Percentiles rank a stretch among this genome's conserved stretches.
Evolutionary conservation across 805 yeast genomes (phyloP).

Genomic region (Yamadazyma akitaensis): DNA sequence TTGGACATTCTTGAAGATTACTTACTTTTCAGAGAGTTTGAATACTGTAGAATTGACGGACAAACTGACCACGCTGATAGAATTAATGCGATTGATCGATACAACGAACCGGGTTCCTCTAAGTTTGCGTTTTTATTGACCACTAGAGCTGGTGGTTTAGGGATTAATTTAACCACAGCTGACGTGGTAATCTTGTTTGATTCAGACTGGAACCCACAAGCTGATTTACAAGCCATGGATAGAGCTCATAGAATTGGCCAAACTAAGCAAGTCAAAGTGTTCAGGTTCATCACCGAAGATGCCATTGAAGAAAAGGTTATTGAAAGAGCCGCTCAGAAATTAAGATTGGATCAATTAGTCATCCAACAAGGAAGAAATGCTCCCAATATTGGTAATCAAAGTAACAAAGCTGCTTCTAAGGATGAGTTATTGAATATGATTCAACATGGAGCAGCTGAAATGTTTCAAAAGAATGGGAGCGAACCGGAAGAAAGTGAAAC

Average conservation of each 20-base stretch:
- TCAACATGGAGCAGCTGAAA: slow-evolving; percentile 88
- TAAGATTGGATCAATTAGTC: slow-evolving; percentile 75
- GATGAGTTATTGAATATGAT: slow-evolving; percentile 93
- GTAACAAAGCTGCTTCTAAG: slow-evolving; percentile 46
- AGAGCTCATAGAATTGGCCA: slow-evolving; percentile 89
- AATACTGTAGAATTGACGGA: slow-evolving; percentile 80
- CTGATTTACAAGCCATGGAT: slow-evolving; percentile 87
- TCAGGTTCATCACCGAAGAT: slow-evolving; percentile 73
- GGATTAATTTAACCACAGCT: slow-evolving; percentile 79
- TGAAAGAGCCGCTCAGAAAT: slow-evolving; percentile 78
- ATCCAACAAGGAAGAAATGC: slow-evolving; percentile 66
- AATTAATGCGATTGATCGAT: slow-evolving; percentile 72
- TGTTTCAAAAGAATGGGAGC: slow-evolving; percentile 40
- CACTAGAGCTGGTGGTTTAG: slow-evolving; percentile 89
- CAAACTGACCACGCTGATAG: slow-evolving; percentile 78
- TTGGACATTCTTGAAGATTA: slow-evolving; percentile 80
- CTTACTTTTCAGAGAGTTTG: slow-evolving; percentile 63
- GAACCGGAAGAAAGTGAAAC: slow-evolving; percentile 30
- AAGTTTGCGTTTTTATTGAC: slow-evolving; percentile 75
- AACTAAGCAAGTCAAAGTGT: slow-evolving; percentile 77
- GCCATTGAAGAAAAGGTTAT: slow-evolving; percentile 81
- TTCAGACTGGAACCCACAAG: slow-evolving; percentile 89
- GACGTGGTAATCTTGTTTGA: slow-evolving; percentile 73
- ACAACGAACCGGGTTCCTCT: slow-evolving; percentile 67
- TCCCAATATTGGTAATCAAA: slow-evolving; percentile 45